A percentile compares a stretch with the other conserved stretches of the same genome.
Conservation (phyloP, 768 basidiomycete species). For the Collybia mongolica region DNA sequence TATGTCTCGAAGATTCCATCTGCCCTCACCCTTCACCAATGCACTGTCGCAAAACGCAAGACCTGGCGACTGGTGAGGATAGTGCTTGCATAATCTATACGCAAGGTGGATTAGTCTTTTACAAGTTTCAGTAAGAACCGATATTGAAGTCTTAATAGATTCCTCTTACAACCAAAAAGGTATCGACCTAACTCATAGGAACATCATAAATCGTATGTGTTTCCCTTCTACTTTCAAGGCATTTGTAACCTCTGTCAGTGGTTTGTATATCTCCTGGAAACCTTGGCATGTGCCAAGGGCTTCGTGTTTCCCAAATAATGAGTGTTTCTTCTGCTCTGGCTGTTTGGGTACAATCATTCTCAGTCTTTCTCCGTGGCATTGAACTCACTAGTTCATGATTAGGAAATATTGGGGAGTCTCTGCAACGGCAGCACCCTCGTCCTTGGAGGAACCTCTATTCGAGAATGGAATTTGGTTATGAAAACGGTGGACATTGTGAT, state of each 20-base stretch:
- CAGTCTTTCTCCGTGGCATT: constrained; percentile 33
- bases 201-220: constrained; percentile 54
- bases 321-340: constrained; percentile 68
- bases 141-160: constrained; percentile 26
- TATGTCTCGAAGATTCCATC: constrained; percentile 30
- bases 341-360: constrained; percentile 41
- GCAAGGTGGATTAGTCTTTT: constrained; percentile 38
- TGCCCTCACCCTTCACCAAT: constrained; percentile 18
- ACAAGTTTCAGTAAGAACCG: background rate
- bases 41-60: constrained; percentile 35
- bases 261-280: constrained; percentile 47
- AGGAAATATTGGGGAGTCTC: constrained; percentile 53
- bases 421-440: constrained; percentile 51
- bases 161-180: constrained; percentile 61
- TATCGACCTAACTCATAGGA: constrained; percentile 53
- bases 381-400: constrained; percentile 35
- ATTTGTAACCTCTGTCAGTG: constrained; percentile 17
- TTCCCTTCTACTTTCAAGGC: constrained; percentile 11
- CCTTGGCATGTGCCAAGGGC: constrained; percentile 51
- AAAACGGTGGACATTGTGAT: constrained; percentile 51
- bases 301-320: constrained; percentile 56
- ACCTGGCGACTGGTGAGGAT: constrained; percentile 34
- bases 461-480: constrained; percentile 47
- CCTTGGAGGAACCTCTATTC: constrained; percentile 47
- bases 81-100: constrained; percentile 61